Base-by-base conservation (phyloP, 768 basidiomycete genomes). In the Russula brevipes region DNA sequence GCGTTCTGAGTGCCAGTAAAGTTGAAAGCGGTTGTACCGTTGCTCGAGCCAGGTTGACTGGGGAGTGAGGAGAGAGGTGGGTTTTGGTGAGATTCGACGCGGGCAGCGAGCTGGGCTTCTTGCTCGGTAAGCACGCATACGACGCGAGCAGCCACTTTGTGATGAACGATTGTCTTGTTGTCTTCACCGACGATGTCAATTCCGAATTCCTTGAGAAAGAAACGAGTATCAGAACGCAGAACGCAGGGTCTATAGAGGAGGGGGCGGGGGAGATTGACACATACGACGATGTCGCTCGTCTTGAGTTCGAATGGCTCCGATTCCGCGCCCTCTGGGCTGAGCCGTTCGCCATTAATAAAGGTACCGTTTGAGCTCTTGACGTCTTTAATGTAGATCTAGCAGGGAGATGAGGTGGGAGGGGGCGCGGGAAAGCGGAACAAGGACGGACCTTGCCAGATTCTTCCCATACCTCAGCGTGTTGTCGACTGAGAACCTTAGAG, bases 171-270 rank as follows among this genome's bases (percentile, higher is more conserved):
- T 2, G 92, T 95, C 76, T 91, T 91, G 80, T 95, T 97, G 79
- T 99, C 97, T 71, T 99, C 97, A 66, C 92, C 91, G 58, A 97
- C 91, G 66, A 99, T 99, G 77, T 98, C 97, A 70, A 98, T 99
- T 60, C 97, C 97, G 73, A 97, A 98, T 87, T 98, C 95, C 94
- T 96, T 5, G 49, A 0, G 53, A 30, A 33, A 14, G 35, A 38
- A 8, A 60, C 24, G 33, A 17, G 59, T 47, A 62, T 67, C 60
- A 67, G 63, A 57, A 55, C 24, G 14, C 31, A 14, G 36, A 17
- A 31, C 16, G 30, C 16, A 24, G 24, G 24, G 24, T 24, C 24
- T 24, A 24, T 24, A 24, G 10, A 44, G 5, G 33, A 19, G 19
- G 58, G n/a, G 24, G 57, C 57, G 41, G 47, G 36, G 54, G 31